Percentiles rank a stretch among this genome's conserved stretches.
Conservation (phyloP, 2,329 filamentous ascomycete genomes). For the Neoascochyta sp. region DNA sequence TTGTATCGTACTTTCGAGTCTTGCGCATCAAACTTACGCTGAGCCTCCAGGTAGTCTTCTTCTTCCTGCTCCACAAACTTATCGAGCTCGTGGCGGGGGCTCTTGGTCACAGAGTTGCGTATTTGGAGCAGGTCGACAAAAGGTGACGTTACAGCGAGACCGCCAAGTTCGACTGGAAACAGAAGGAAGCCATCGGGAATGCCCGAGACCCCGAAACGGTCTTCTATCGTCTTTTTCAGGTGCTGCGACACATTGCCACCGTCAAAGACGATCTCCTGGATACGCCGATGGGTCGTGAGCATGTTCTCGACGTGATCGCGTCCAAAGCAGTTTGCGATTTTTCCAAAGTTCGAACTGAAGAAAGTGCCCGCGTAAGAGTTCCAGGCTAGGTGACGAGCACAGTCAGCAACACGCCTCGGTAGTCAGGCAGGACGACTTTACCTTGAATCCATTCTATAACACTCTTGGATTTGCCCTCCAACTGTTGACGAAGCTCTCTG, state of each 20-base stretch:
- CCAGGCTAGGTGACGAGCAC: constrained; percentile 45
- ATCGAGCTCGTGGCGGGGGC: constrained; percentile 43
- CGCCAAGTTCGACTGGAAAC: constrained; percentile 51
- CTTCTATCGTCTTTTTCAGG: constrained; percentile 47
- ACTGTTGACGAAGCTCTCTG: constrained; percentile 27
- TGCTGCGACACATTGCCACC: constrained; percentile 32
- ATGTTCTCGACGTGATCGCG: constrained; percentile 52
- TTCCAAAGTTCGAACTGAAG: constrained; percentile 53
- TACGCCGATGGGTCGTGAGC: constrained; percentile 49
- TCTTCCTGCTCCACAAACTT: constrained; percentile 38
- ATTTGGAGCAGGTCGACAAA: constrained; percentile 50
- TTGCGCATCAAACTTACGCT: constrained; percentile 28
- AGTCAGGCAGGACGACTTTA: too few species aligned
- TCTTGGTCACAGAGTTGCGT: constrained; percentile 23
- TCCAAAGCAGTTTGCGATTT: constrained; percentile 52
- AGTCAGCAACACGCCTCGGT: too few species aligned
- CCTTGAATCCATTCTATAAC: constrained; percentile 34
- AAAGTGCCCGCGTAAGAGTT: constrained; percentile 53
- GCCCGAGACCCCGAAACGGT: constrained; percentile 50
- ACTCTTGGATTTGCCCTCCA: constrained; percentile 28
- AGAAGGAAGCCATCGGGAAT: constrained; percentile 53
- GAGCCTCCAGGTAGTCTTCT: constrained; percentile 34
- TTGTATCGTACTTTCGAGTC: constrained; percentile 6
- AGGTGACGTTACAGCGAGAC: constrained; percentile 50
- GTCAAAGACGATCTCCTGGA: constrained; percentile 49